Base-by-base conservation (phyloP, 2,329 filamentous ascomycete species). In the Pseudogymnoascus sp. region DNA sequence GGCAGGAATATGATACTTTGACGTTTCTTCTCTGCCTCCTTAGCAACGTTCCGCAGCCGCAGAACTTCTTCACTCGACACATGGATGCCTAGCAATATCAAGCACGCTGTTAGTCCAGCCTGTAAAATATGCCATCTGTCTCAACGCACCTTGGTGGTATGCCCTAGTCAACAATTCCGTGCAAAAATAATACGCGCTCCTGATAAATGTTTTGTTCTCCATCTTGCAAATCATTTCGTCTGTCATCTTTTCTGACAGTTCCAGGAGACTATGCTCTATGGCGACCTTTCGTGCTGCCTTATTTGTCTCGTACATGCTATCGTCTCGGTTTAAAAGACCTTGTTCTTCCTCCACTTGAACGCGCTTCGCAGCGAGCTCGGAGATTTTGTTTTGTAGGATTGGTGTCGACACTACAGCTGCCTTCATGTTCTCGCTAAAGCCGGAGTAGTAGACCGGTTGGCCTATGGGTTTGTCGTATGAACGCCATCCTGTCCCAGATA, bases 181-280 rank as follows among this genome's bases (percentile, higher is more conserved):
- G 58, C 81, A 81, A 39, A 96, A 72, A 73, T 97, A 99, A 73
- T 97, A 97, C 55, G 94, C 93, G 25, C 91, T 86, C 58, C 94
- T 81, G 68, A 99, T 96, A 71, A 97, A 97, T 2, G 84, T 80
- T 73, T 92, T 95, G 79, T 89, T 95, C 75, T 99, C 94, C 82
- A 97, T 93, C 77, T 99, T 99, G 83, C 93, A 97, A 65, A 99
- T 97, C 94, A 99, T 97, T 66, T 88, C 85, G 71, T 96, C 91
- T 25, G 92, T 91, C 83, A 94, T 87, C 67, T 88, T 87, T 66
- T 94, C 91, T 3, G 91, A 89, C 4, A 97, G 87, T 71, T 96
- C 87, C 61, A 86, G 81, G 51, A 99, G 78, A 63, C 87, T 87
- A 38, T 80, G 79, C 71, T 92, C 86, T 62, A 97, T 84, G 68